Conservation (phyloP, 352 stramenopile species). For the Phytophthora pseudosyringae region DNA sequence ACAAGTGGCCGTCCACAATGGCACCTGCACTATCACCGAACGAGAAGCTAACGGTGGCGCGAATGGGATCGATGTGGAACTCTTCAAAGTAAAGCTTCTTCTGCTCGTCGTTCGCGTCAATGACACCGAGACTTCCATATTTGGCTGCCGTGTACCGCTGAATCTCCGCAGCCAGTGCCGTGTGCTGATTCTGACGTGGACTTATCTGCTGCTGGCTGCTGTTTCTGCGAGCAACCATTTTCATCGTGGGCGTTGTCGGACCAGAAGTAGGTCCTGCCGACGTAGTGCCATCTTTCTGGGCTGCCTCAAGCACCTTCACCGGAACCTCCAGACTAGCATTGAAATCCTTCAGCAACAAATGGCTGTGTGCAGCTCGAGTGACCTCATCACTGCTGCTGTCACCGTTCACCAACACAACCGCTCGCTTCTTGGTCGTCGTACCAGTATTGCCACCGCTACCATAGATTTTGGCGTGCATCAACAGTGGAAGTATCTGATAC, state of each 20-base stretch:
- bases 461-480: conserved; percentile 64
- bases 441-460: conserved; percentile 21
- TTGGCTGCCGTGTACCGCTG: conserved; percentile 37
- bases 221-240: conserved; percentile 35
- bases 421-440: conserved; percentile 27
- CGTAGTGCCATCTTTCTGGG: conserved; percentile 64
- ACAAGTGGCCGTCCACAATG: conserved; percentile 66
- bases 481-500: conserved; percentile 73
- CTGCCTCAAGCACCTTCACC: conserved; percentile 74
- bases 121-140: conserved; percentile 39
- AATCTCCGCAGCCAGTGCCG: conserved; percentile 40
- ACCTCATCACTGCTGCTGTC: conserved; percentile 37
- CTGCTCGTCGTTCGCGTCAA: conserved; percentile 58
- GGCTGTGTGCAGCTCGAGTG: conserved; percentile 48
- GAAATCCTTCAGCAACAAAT: conserved; percentile 71
- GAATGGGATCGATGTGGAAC: conserved; percentile 86
- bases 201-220: conserved; percentile 23
- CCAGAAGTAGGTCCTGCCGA: conserved; percentile 45
- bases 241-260: conserved; percentile 42
- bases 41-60: conserved; percentile 85
- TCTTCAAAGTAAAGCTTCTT: conserved; percentile 93
- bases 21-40: conserved; percentile 72
- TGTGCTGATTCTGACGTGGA: conserved; percentile 36
- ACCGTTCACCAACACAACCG: conserved; percentile 35
- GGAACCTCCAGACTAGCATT: conserved; percentile 74